Evolutionary conservation across 305 asterid genomes (phyloP), one percentile per base, ranked within the genome.

Genomic region (Plantago coronopus): DNA sequence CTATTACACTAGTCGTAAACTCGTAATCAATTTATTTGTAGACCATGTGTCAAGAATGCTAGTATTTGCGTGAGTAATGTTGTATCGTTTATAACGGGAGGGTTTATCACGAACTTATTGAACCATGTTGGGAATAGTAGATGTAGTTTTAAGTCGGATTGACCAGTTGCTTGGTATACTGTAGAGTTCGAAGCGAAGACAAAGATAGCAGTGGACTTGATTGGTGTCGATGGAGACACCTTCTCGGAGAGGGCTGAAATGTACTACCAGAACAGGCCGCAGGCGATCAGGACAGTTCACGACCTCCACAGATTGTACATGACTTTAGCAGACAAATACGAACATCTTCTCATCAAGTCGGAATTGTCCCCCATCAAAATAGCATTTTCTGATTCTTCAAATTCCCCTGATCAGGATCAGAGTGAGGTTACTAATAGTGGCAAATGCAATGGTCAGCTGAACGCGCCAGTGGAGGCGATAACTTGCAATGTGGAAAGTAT

Each of bases 191-290:
- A 80, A 23, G 49, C 38, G 18, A 80, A 69, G 62, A 66, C 69
- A 38, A 70, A 69, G 72, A 61, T 42, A 61, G 68, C 76, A 19
- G 25, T 76, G 23, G 76, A 76, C 17, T 53, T 77, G 9, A 62
- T 75, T 14, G 78, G 75, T 16, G 77, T 63, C 1, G 25, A 77
- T 12, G 79, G 86, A 54, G 83, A 77, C 56, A 69, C 74, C 5
- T 74, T 75, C 45, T 75, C 79, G 0, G 57, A 64, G 63, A 64
- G 81, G 44, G 84, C 84, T 1, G 78, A 79, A 21, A 76, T 79
- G 81, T 79, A 76, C 59, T 79, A 79, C 53, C 49, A 64, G 49
- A 79, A 73, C 49, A 76, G 72, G 46, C 81, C 81, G 3, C 50
- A 76, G 62, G 75, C 74, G 57, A 70, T 80, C 58, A 17, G 44